Conservation (phyloP, 805 yeast genomes). For the Ascoidea asiatica region DNA sequence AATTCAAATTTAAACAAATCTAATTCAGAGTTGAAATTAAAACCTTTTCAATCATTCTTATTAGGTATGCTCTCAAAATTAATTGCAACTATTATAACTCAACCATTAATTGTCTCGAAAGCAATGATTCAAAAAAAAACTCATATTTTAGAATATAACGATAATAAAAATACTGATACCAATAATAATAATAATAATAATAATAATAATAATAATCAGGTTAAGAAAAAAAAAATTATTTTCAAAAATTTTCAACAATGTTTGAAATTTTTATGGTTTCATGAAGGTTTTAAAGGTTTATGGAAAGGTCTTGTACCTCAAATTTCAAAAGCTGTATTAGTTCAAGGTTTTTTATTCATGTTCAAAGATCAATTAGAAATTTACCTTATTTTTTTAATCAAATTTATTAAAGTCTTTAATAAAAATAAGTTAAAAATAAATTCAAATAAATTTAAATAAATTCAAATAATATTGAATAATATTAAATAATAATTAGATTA, state of each 20-base stretch:
- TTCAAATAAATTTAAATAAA: too few species aligned
- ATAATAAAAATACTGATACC: conserved; percentile 13
- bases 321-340: conserved; percentile 65
- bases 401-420: not conserved
- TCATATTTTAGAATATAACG: conserved; percentile 11
- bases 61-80: conserved; percentile 74
- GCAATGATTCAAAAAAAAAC: conserved; percentile 53
- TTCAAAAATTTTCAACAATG: conserved; percentile 53
- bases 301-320: conserved; percentile 80
- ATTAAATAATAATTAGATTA: too few species aligned
- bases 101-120: conserved; percentile 76
- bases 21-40: too few species aligned
- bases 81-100: conserved; percentile 68
- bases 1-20: conserved; percentile 12
- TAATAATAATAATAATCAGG: too few species aligned
- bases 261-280: conserved; percentile 39
- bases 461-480: too few species aligned
- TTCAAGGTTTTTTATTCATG: conserved; percentile 75
- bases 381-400: conserved; percentile 5
- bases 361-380: conserved; percentile 52
- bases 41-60: conserved; percentile 51
- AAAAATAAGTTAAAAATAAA: too few species aligned
- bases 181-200: conserved; percentile 15
- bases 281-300: conserved; percentile 52
- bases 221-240: conserved; percentile 20